A percentile compares a stretch with the other conserved stretches of the same genome.
phyloP scores from a whole-genome alignment of 1,284 basidiomycete genomes.

The Cerioporus squamosus region DNA sequence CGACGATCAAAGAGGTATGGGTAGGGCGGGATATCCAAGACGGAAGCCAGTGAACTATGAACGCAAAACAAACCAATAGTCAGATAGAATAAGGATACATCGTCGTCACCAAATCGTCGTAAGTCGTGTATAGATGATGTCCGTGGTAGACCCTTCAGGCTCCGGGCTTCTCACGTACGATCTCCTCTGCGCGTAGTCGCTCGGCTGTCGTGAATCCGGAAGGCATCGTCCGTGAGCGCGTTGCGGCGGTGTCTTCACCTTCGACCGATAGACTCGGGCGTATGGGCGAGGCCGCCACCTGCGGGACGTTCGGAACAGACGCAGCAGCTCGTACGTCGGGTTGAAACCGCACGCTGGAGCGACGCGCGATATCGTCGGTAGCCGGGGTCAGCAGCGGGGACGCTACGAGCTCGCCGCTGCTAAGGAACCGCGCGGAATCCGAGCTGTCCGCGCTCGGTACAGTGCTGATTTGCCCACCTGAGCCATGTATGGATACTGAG shows the following conservation, averaged over 20 bases:
- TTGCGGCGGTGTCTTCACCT: slow-evolving; percentile 9
- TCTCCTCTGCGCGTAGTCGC: slow-evolving; percentile 16
- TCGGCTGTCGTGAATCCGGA: slow-evolving; percentile 16
- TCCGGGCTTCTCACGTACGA: slow-evolving; percentile 4
- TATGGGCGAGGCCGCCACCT: neutral
- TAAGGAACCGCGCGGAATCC: slow-evolving; percentile 11
- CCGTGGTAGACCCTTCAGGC: neutral
- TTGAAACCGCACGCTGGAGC: slow-evolving; percentile 21
- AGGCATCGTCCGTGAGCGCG: slow-evolving; percentile 22
- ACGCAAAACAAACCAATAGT: no score
- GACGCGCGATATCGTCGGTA: slow-evolving; percentile 1
- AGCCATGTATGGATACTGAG: neutral
- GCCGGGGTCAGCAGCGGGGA: slow-evolving; percentile 10
- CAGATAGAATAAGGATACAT: slow-evolving; percentile 5
- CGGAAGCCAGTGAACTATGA: no score
- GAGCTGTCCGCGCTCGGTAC: neutral
- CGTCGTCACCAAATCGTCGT: slow-evolving; percentile 5
- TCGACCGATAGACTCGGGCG: slow-evolving; percentile 3
- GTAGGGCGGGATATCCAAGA: no score
- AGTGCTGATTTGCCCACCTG: neutral
- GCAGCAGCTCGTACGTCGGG: neutral
- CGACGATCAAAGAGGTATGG: no score
- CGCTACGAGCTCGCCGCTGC: slow-evolving; percentile 14
- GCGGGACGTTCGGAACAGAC: slow-evolving; percentile 15
- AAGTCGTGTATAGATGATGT: neutral